Conservation (phyloP, 176 grass and related monocot genomes). For the Secale cereale region DNA sequence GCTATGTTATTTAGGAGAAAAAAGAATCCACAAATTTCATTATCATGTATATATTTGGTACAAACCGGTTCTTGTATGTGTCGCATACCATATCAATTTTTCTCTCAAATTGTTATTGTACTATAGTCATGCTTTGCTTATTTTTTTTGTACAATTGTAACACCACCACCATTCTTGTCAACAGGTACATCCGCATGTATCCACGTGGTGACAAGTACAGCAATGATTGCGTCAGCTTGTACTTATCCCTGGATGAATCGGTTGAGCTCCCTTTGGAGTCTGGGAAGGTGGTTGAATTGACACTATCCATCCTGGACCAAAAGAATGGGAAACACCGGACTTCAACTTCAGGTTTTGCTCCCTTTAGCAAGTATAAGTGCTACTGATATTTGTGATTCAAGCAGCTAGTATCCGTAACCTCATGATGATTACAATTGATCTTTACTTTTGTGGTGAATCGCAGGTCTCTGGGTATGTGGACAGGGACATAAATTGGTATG, state of each 20-base stretch:
- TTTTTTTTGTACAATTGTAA: too few species aligned
- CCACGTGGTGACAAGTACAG: background rate
- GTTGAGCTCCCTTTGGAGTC: background rate
- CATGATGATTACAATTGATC: background rate
- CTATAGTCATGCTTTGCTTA: too few species aligned
- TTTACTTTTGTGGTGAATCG: background rate
- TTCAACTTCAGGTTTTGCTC: background rate
- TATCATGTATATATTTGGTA: too few species aligned
- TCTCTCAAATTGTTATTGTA: too few species aligned
- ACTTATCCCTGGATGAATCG: background rate
- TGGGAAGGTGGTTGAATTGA: too few species aligned
- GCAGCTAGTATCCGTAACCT: background rate
- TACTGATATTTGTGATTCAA: background rate
- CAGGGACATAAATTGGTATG: background rate
- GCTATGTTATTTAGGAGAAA: too few species aligned
- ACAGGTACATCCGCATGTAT: background rate
- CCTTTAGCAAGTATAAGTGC: background rate
- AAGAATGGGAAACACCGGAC: background rate
- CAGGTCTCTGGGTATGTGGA: background rate
- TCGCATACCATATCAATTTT: too few species aligned
- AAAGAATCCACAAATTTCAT: too few species aligned
- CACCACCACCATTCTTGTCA: background rate
- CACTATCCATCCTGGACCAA: background rate
- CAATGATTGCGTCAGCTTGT: constrained; percentile 6
- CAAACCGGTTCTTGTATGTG: too few species aligned